Percentiles rank a stretch among this genome's conserved stretches.
These are phyloP conservation scores for Thermomucor indicae-seudaticae DNA, from an alignment of 371 early-diverging fungal species.

Conservation along the genomic window DNA sequence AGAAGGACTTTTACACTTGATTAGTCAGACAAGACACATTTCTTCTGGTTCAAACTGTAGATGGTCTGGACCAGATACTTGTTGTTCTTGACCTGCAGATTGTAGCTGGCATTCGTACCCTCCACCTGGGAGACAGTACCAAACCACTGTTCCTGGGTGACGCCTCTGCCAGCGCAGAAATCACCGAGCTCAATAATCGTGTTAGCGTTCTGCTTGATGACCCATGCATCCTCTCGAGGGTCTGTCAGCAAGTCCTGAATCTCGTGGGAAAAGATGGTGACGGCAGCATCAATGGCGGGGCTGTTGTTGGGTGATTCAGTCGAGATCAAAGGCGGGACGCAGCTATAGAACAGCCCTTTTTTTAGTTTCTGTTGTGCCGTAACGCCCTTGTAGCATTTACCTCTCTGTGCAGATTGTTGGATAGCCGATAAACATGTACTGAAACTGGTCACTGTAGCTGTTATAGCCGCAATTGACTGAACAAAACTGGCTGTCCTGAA, in stretches of 20 bases:
- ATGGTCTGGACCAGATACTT: constrained; percentile 49
- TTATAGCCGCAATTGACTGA: constrained; percentile 44
- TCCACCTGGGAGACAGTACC: constrained; percentile 13
- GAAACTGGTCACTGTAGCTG: constrained; percentile 37
- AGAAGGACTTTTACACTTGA: too few species aligned
- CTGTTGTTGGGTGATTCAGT: constrained; percentile 37
- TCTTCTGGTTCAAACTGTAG: constrained; percentile 31
- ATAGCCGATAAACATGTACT: constrained; percentile 47
- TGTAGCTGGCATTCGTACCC: constrained; percentile 27
- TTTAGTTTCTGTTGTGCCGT: constrained; percentile 1
- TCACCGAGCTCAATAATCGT: constrained; percentile 44
- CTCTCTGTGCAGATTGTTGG: constrained; percentile 29
- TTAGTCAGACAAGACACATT: constrained; percentile 22
- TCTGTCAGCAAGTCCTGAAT: constrained; percentile 48
- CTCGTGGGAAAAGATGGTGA: constrained; percentile 53
- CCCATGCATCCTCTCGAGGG: constrained; percentile 46
- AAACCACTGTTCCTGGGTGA: constrained; percentile 28
- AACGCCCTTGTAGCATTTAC: too few species aligned
- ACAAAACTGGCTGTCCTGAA: constrained; percentile 41
- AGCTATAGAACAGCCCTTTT: constrained; percentile 9
- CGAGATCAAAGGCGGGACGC: constrained; percentile 29
- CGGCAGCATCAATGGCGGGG: constrained; percentile 45
- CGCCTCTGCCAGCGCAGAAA: constrained; percentile 35
- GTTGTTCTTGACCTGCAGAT: constrained; percentile 25
- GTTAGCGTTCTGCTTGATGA: constrained; percentile 13